phyloP scores from a whole-genome alignment of 1,284 basidiomycete species.

The Pseudozyma sp. region DNA sequence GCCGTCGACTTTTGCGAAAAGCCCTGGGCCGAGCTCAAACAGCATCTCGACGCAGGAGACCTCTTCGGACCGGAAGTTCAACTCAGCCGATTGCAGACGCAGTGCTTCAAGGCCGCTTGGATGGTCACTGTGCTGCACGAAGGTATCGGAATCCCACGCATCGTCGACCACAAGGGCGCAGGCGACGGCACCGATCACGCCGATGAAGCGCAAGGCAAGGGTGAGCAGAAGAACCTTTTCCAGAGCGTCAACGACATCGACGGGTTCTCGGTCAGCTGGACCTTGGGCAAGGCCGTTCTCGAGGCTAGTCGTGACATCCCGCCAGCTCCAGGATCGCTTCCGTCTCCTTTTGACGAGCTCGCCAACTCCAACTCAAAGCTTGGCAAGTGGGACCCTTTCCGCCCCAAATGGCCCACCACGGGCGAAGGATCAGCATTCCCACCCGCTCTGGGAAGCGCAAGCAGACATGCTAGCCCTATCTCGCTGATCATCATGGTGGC shows the following conservation, averaged over 20 bases:
- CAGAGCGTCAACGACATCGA: conserved; percentile 92
- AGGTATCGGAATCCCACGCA: conserved; percentile 92
- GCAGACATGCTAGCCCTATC: conserved; percentile 31
- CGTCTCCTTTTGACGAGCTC: conserved; percentile 43
- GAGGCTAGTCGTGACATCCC: conserved; percentile 79
- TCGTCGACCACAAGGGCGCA: conserved; percentile 76
- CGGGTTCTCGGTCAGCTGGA: conserved; percentile 95
- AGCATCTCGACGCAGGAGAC: conserved; percentile 75
- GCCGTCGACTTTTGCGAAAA: conserved; percentile 86
- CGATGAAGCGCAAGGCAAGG: conserved; percentile 59
- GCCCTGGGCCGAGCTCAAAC: conserved; percentile 79
- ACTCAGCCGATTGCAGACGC: conserved; percentile 87
- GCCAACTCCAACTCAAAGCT: conserved; percentile 42
- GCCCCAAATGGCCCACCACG: conserved; percentile 44
- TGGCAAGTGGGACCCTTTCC: conserved; percentile 45
- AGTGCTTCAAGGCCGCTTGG: conserved; percentile 99
- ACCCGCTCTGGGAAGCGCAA: conserved; percentile 28
- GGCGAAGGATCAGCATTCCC: conserved; percentile 50
- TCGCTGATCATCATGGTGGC: conserved; percentile 37
- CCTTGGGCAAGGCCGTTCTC: conserved; percentile 95
- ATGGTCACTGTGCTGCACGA: conserved; percentile 95
- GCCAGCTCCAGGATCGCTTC: conserved; percentile 45
- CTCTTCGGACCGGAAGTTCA: conserved; percentile 76
- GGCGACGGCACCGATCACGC: conserved; percentile 60
- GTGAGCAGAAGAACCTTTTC: conserved; percentile 73